A percentile compares a stretch with the other conserved stretches of the same genome.
Conservation (phyloP, 164 flowering plant genomes). For the Macadamia tetraphylla region DNA sequence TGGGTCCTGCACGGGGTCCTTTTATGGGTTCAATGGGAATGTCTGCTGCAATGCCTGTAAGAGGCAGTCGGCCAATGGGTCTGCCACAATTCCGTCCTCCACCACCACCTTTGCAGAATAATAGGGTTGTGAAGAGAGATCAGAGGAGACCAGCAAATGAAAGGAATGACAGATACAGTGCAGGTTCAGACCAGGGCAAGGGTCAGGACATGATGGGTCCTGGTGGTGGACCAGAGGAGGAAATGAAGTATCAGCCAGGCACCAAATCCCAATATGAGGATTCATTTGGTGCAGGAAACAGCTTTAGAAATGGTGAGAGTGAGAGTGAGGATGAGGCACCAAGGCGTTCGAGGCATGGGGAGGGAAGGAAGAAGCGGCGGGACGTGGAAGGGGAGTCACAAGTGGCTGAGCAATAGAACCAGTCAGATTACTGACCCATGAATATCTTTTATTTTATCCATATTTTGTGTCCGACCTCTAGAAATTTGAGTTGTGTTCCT, state of each 20-base stretch:
- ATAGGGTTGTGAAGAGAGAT: constrained; percentile 46
- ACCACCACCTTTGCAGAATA: constrained; percentile 40
- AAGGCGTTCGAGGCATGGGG: constrained; percentile 86
- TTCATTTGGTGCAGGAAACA: constrained; percentile 41
- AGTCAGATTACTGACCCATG: too few species aligned
- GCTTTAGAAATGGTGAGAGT: constrained; percentile 64
- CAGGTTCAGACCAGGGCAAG: constrained; percentile 44
- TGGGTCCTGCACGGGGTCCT: constrained; percentile 80
- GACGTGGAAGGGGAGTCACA: constrained; percentile 29
- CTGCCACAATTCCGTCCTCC: constrained; percentile 44
- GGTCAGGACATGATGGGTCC: constrained; percentile 37
- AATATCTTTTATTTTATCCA: too few species aligned
- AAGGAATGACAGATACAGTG: constrained; percentile 38
- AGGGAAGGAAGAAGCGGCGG: constrained; percentile 76
- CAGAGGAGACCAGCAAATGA: constrained; percentile 40
- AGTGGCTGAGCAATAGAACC: constrained; percentile 1
- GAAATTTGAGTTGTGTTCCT: too few species aligned
- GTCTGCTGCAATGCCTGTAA: constrained; percentile 23
- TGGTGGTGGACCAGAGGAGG: constrained; percentile 37
- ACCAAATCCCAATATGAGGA: constrained; percentile 38
- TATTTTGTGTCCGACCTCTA: too few species aligned
- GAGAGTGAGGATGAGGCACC: constrained; percentile 99
- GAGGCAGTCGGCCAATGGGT: constrained; percentile 48
- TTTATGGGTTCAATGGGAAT: constrained; percentile 77
- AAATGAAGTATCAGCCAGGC: constrained; percentile 35